Evolutionary conservation across 2,329 filamentous ascomycete genomes (phyloP).

Genomic region (Ascosphaera apis): DNA sequence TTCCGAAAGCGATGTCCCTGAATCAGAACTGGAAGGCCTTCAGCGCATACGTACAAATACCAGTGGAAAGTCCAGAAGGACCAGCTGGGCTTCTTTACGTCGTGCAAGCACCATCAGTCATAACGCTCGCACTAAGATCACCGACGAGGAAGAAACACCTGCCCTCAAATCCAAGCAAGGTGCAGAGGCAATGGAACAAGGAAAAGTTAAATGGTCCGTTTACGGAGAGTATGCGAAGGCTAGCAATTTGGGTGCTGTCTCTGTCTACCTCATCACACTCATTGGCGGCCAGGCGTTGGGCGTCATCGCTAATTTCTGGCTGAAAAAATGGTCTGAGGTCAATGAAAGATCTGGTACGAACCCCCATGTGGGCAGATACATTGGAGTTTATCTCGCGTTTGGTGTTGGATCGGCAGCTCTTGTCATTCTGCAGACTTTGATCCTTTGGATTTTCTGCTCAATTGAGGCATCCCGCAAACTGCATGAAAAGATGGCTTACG

Average conservation of each 20-base stretch:
- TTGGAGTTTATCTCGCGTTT: slow-evolving; percentile 88
- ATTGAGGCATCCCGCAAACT: slow-evolving; percentile 95
- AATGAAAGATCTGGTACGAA: slow-evolving; percentile 50
- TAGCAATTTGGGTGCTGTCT: slow-evolving; percentile 69
- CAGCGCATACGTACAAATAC: slow-evolving; percentile 46
- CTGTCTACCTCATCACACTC: slow-evolving; percentile 54
- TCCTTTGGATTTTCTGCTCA: slow-evolving; percentile 98
- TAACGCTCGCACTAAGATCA: slow-evolving; percentile 57
- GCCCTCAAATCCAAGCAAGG: slow-evolving; percentile 54
- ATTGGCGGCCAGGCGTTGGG: slow-evolving; percentile 60
- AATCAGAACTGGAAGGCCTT: slow-evolving; percentile 47
- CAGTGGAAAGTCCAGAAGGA: slow-evolving; percentile 31
- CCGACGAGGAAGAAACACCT: slow-evolving; percentile 47
- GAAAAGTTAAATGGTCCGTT: slow-evolving; percentile 94
- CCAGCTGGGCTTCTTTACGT: slow-evolving; percentile 57
- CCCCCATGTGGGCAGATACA: slow-evolving; percentile 60
- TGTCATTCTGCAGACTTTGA: slow-evolving; percentile 76
- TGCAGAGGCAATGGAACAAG: slow-evolving; percentile 79
- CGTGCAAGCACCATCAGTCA: slow-evolving; percentile 85
- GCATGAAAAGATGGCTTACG: slow-evolving; percentile 90
- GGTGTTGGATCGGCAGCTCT: slow-evolving; percentile 67
- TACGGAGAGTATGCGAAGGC: slow-evolving; percentile 89
- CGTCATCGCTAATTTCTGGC: slow-evolving; percentile 72
- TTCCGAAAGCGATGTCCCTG: slow-evolving; percentile 30
- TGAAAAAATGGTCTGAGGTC: slow-evolving; percentile 73